Evolutionary conservation across 768 basidiomycete species (phyloP), one percentile per base, ranked within the genome.

Genomic region (Macrocybe gigantea): DNA sequence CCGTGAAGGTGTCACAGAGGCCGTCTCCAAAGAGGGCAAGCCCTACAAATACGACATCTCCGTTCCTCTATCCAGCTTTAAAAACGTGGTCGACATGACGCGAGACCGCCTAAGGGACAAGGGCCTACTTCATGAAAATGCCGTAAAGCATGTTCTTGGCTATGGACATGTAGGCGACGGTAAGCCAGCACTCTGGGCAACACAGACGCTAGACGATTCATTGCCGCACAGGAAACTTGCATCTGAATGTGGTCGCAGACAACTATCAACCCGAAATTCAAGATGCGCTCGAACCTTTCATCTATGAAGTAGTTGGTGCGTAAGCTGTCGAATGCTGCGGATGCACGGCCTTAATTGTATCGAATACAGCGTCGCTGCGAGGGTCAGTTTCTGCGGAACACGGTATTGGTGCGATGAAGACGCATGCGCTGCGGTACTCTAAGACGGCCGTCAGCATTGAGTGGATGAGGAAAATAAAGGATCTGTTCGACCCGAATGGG

Each of bases 141-240:
- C 80, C 29, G 87, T 98, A 36, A 86, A 85, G 62, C 79, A 84
- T 59, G 89, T 94, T 10, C 68, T 95, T 49, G 96, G 96, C 8
- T 99, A 91, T 57, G 96, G 96, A 9, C 96, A 99, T 64, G 84
- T 98, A 45, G 96, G 96, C 15, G 96, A 99, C 67, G 93, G 94
- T 85, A 59, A 59, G 83, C 68, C 15, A 29, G 32, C 43, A 29
- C n/a, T 34, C 1, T 9, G 10, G 44, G 41, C 29, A 34, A 12
- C 10, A 12, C 49, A 15, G 33, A 40, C 14, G 13, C 12, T 44
- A 8, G 5, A 14, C 32, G 41, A 39, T 13, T 49, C 41, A 51
- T 42, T 45, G 15, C 38, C 39, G 14, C 38, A 45, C 37, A 93
- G 93, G 93, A 12, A 98, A 99, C 61, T 65, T 99, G 44, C 96